A percentile compares a stretch with the other conserved stretches of the same genome.
These are phyloP conservation scores for Populus trichocarpa DNA, from an alignment of 441 rosid genomes.

Conservation along the genomic window DNA sequence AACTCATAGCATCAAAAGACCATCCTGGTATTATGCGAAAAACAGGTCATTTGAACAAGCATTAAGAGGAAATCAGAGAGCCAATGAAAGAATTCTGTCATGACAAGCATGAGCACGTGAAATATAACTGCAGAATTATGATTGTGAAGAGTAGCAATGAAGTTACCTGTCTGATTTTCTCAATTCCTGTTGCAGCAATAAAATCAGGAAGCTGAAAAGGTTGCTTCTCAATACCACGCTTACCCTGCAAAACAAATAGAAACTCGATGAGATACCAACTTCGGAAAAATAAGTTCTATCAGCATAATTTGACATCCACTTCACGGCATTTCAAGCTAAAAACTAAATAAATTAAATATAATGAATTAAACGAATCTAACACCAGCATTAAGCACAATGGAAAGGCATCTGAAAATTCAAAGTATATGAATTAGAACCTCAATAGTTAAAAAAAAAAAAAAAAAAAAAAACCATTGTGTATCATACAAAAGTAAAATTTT, in stretches of 20 bases:
- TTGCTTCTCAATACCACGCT: slow-evolving; percentile 97
- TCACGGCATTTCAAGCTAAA: slow-evolving; percentile 17
- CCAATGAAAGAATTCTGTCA: background rate
- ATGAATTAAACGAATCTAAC: slow-evolving; percentile 34
- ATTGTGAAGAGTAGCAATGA: background rate
- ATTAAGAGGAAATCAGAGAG: background rate
- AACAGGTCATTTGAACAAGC: background rate
- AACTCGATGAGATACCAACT: slow-evolving; percentile 44
- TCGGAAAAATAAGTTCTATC: background rate
- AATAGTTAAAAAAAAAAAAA: background rate
- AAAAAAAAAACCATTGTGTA: slow-evolving; percentile 20
- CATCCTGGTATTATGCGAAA: background rate
- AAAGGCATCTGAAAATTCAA: slow-evolving; percentile 60
- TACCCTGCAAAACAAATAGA: slow-evolving; percentile 68
- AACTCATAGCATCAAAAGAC: background rate
- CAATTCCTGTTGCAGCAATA: slow-evolving; percentile 98
- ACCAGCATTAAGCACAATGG: slow-evolving; percentile 42
- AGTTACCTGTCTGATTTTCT: slow-evolving; percentile 96
- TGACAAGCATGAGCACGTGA: background rate
- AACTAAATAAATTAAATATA: slow-evolving; percentile 8
- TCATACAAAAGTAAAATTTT: slow-evolving; percentile 17
- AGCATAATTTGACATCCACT: slow-evolving; percentile 8
- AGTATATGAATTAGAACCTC: slow-evolving; percentile 48
- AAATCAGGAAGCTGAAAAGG: slow-evolving; percentile 99
- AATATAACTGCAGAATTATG: background rate